phyloP scores from a whole-genome alignment of 352 stramenopile species.

The Saprolegnia parasitica region DNA sequence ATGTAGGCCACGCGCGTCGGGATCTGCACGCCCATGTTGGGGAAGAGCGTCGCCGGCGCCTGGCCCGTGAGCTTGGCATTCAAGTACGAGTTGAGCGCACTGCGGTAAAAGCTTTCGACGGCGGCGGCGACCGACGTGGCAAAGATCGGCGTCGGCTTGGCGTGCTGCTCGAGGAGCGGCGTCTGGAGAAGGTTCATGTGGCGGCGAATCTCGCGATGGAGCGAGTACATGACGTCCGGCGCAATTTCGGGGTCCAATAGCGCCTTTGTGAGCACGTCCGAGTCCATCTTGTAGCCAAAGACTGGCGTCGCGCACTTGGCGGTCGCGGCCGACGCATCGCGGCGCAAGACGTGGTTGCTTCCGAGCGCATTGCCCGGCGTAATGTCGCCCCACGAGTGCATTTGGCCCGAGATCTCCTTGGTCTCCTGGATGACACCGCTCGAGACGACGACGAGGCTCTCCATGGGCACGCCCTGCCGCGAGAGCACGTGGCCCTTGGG shows the following conservation, averaged over 20 bases:
- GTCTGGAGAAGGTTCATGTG: conserved; percentile 82
- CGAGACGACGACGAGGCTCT: conserved; percentile 70
- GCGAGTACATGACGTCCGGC: conserved; percentile 78
- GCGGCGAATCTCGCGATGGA: conserved; percentile 85
- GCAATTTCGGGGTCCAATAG: conserved; percentile 69
- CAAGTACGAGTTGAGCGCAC: conserved; percentile 88
- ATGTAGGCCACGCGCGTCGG: conserved; percentile 90
- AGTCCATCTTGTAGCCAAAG: conserved; percentile 66
- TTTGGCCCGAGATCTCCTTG: conserved; percentile 80
- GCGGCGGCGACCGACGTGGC: conserved; percentile 87
- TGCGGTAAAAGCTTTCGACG: conserved; percentile 91
- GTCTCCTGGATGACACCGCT: conserved; percentile 60
- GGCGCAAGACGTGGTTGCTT: conserved; percentile 73
- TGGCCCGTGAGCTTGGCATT: conserved; percentile 84
- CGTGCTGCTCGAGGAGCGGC: conserved; percentile 87
- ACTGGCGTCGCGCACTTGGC: conserved; percentile 78
- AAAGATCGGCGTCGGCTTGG: conserved; percentile 86
- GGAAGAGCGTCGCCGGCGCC: conserved; percentile 79
- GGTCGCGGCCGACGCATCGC: conserved; percentile 72
- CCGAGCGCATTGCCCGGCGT: conserved; percentile 54
- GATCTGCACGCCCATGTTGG: conserved; percentile 93
- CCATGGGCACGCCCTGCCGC: conserved; percentile 74
- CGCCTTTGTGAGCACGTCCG: conserved; percentile 60
- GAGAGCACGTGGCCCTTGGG: conserved; percentile 74
- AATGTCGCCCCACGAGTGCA: conserved; percentile 59